Base-by-base conservation (phyloP, 208 protist genomes). In the Trypanosoma conorhini region DNA sequence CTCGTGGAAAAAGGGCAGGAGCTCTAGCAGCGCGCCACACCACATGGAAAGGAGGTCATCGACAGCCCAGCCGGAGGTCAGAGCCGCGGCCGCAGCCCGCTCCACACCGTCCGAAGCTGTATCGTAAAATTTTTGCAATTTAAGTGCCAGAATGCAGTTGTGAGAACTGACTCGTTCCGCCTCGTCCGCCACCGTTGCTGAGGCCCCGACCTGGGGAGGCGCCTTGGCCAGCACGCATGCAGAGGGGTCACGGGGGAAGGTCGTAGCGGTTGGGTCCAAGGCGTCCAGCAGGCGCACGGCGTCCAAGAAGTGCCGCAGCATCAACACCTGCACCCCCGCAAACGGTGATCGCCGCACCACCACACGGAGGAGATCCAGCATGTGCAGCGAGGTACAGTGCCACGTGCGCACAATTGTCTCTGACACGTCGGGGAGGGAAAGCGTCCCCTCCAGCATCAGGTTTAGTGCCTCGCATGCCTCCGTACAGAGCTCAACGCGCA, bases 391-490 rank as follows among this genome's bases (percentile, higher is more conserved):
- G 21, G 70, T 80, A 44, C 73, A 74, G 38, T 68, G 40, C 79
- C 83, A 88, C 22, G 63, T 70, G 30, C 57, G 48, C 22, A 73
- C 35, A 12, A 74, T 70, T n/a, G 64, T 59, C 17, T 59, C 22
- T 21, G 60, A n/a, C 15, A 28, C 26, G 5, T 62, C 54, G 57
- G 51, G n/a, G 56, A 65, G 62, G 38, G 42, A 56, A 63, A 62
- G 22, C 72, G 74, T 79, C 42, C 77, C 30, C 35, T 73, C 76
- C 40, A 88, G 33, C 30, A 88, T 40, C 8, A 73, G 67, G 58
- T 80, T 85, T 44, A 88, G 35, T 50, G 77, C 66, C 28, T 58
- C 71, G 33, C 81, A 59, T 15, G 77, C 68, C 66, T 82, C 79
- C 3, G 83, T 28, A 48, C 70, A 64, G 1, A 75, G 42, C 21